Evolutionary conservation across 192 early-diverging fungal species (phyloP).

Genomic region (Coemansia sp.): DNA sequence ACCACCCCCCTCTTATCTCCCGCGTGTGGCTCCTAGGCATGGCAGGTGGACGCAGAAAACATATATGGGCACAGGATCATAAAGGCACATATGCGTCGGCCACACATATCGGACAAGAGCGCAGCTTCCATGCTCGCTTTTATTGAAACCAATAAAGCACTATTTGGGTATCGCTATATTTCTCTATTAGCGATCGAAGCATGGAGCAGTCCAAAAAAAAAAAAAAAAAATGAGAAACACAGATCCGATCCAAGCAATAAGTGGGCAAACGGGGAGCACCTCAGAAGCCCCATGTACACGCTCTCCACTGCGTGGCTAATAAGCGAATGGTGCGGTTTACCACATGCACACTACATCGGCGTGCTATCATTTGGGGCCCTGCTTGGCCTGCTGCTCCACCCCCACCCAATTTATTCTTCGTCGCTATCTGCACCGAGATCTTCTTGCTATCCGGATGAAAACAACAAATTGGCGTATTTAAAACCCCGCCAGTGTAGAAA

Average conservation of each 20-base stretch:
- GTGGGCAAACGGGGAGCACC: neutral
- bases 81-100: conserved; percentile 19
- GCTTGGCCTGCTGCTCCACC: neutral
- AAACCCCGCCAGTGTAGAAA: conserved; percentile 12
- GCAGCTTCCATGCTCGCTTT: neutral
- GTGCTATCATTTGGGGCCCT: conserved; percentile 1
- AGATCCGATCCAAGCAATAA: conserved; percentile 3
- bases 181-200: neutral
- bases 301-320: neutral
- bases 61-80: conserved; percentile 13
- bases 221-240: neutral
- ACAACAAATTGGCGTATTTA: neutral
- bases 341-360: conserved; percentile 9
- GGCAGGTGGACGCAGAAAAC: neutral
- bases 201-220: neutral
- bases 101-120: conserved; percentile 20
- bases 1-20: neutral
- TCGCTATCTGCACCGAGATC: conserved; percentile 7
- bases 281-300: conserved; percentile 4
- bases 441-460: conserved; percentile 10
- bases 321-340: neutral
- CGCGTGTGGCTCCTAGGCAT: neutral
- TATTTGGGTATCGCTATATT: neutral
- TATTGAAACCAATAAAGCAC: conserved; percentile 1
- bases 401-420: conserved; percentile 1